These are phyloP conservation scores for Trametes sp. DNA, from an alignment of 1,284 basidiomycete species.

Conservation along the genomic window DNA sequence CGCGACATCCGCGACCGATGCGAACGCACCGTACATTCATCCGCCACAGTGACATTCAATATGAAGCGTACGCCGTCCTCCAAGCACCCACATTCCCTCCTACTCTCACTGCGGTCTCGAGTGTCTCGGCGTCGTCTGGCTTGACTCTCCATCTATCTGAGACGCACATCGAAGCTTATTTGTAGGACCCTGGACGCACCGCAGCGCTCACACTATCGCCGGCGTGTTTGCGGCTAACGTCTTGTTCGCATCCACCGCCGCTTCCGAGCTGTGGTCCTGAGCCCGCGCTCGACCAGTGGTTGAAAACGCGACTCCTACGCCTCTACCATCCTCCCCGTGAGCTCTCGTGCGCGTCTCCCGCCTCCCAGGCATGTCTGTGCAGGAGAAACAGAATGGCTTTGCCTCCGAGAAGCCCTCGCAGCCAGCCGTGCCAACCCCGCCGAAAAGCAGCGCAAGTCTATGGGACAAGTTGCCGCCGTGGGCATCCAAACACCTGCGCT, in stretches of 20 bases:
- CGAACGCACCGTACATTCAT: no score
- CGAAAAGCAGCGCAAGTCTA: neutral
- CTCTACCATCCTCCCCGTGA: neutral
- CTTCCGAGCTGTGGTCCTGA: neutral
- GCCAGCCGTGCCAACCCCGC: neutral
- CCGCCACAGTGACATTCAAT: no score
- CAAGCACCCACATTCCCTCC: neutral
- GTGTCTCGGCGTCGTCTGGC: no score
- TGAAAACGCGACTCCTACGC: neutral
- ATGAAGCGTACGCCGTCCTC: neutral
- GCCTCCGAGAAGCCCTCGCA: neutral
- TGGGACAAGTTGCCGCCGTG: slow-evolving; percentile 42
- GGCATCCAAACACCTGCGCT: slow-evolving; percentile 41
- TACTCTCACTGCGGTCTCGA: neutral
- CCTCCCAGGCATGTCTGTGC: slow-evolving; percentile 6
- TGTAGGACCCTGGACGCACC: no score
- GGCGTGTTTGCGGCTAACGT: slow-evolving; percentile 6
- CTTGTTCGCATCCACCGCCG: slow-evolving; percentile 1
- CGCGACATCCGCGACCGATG: slow-evolving; percentile 7
- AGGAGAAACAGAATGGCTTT: slow-evolving; percentile 13
- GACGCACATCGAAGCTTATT: neutral
- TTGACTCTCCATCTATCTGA: neutral
- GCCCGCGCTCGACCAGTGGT: neutral
- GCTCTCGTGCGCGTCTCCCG: neutral
- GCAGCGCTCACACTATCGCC: slow-evolving; percentile 1